A percentile compares a stretch with the other conserved stretches of the same genome.
These are phyloP conservation scores for Eimeria zaria DNA, from an alignment of 169 alveolate species.

Conservation along the genomic window DNA sequence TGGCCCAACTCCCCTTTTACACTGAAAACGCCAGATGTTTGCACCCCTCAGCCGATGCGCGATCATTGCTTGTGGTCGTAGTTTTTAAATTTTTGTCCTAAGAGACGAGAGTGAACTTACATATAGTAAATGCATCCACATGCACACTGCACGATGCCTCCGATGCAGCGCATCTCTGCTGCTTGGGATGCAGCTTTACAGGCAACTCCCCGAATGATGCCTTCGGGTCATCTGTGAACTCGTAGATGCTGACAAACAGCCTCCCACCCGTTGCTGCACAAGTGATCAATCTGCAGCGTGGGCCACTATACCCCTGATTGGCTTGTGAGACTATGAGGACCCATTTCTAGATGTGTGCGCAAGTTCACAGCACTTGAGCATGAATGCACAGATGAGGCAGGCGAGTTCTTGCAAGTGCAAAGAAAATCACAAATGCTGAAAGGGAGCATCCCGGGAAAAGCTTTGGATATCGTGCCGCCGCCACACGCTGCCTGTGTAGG, in stretches of 20 bases:
- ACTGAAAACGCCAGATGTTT: too few species aligned
- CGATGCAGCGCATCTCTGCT: not conserved
- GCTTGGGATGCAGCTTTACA: not conserved
- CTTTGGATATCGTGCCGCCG: not conserved
- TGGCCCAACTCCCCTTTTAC: too few species aligned
- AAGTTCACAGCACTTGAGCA: not conserved
- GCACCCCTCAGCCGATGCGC: too few species aligned
- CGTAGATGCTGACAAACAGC: not conserved
- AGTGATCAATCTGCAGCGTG: not conserved
- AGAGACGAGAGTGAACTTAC: not conserved
- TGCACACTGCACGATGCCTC: not conserved
- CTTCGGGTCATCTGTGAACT: not conserved
- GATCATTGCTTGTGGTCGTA: too few species aligned
- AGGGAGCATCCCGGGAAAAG: not conserved
- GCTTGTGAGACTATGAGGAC: not conserved
- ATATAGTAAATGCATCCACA: not conserved
- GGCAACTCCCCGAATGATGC: not conserved
- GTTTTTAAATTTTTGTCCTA: too few species aligned
- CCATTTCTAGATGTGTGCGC: not conserved
- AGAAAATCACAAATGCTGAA: not conserved
- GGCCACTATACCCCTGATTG: not conserved
- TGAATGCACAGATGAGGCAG: not conserved
- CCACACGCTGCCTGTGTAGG: not conserved
- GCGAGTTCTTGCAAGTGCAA: not conserved
- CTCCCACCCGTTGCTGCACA: not conserved